Evolutionary conservation across 495 filamentous ascomycete species (phyloP), one percentile per base, ranked within the genome.

Genomic region (Pseudotulostoma volvatum): DNA sequence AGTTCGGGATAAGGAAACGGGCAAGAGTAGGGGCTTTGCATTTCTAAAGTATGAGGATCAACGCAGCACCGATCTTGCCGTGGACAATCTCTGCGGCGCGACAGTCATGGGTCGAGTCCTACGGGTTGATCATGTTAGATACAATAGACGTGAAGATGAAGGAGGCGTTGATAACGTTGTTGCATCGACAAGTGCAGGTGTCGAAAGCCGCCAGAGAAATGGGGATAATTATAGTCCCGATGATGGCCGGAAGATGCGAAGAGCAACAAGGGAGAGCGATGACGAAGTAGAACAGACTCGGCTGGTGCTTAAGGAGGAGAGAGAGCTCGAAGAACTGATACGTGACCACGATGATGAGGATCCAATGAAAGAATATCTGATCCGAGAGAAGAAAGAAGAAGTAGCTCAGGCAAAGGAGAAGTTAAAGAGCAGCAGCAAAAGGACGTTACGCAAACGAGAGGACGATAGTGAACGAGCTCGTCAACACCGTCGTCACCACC

Each of bases 11-110:
- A 90, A 92, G 53, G 90, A 96, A 51, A 87, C 87, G 0, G 92
- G 90, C 18, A 93, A 93, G 55, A 88, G 81, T 44, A 78, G 77
- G 39, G 90, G 90, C 1, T 99, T 95, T 46, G 83, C 78, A 1
- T 99, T 86, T 65, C 68, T 97, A 37, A 97, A 97, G 56, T 97
- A 95, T 57, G 90, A 97, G 53, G 90, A 97, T 57, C 90, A 97
- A 69, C 76, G 92, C 42, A 93, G 85, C 54, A 88, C 82, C 31
- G 86, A 94, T 57, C 64, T 97, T 23, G 90, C 90, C 1, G 90
- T 97, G 2, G 90, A 97, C 59, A 97, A 97, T 54, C 59, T 97
- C 4, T 80, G 84, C 33, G 90, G 90, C 11, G 77, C 86, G 17
- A 78, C 71, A 18, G 78, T 97, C 13, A 67, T 84, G 54, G 86